These are phyloP conservation scores for Citrullus colocynthis DNA, from an alignment of 306 rosid genomes.

Conservation along the genomic window DNA sequence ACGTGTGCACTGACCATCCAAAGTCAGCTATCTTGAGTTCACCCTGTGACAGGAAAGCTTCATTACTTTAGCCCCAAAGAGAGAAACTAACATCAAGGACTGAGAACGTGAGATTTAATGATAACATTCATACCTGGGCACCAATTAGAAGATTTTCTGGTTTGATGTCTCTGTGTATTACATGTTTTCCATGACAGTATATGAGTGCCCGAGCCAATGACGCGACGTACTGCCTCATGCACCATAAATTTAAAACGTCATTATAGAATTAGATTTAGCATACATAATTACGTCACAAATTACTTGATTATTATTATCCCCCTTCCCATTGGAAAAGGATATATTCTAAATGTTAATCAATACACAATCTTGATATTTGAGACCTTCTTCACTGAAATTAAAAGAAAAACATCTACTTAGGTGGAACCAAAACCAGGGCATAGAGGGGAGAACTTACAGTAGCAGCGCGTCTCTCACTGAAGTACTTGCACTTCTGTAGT, in stretches of 20 bases:
- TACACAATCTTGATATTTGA: neutral
- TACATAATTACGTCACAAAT: neutral
- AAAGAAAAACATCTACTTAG: neutral
- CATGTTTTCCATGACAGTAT: slow-evolving; percentile 99
- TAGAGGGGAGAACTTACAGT: slow-evolving; percentile 47
- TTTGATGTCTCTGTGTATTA: slow-evolving; percentile 92
- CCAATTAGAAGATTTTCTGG: slow-evolving; percentile 96
- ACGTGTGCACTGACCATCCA: slow-evolving; percentile 99
- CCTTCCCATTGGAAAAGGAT: neutral
- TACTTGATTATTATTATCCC: neutral
- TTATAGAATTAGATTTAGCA: neutral
- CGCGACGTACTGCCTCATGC: slow-evolving; percentile 65
- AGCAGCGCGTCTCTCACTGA: slow-evolving; percentile 98
- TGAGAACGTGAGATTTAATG: slow-evolving; percentile 5
- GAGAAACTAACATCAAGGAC: neutral
- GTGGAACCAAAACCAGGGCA: neutral
- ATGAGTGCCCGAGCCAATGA: slow-evolving; percentile 95
- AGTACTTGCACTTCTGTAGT: slow-evolving; percentile 87
- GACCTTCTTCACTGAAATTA: neutral
- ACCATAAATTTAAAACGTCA: neutral
- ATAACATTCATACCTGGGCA: slow-evolving; percentile 58
- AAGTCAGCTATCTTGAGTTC: slow-evolving; percentile 96
- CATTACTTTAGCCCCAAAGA: slow-evolving; percentile 9
- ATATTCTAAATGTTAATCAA: neutral
- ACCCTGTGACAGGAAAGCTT: slow-evolving; percentile 44